Percentiles rank a stretch among this genome's conserved stretches.
phyloP scores from a whole-genome alignment of 768 basidiomycete genomes.

The Rhizopogon vulgaris region DNA sequence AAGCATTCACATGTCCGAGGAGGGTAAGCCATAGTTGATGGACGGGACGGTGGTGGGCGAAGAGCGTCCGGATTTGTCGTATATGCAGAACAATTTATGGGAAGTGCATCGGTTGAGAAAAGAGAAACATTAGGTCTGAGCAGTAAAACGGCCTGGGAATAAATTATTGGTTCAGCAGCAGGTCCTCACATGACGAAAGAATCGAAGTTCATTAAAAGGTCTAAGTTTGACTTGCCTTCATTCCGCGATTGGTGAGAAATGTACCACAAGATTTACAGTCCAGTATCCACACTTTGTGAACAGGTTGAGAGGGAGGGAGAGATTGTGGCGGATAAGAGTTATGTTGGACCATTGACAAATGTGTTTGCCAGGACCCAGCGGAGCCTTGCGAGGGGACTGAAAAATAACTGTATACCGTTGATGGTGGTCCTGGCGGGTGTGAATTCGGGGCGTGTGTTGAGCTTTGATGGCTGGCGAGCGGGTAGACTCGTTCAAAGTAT shows the following conservation, averaged over 20 bases:
- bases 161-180: constrained; percentile 1
- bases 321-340: constrained; percentile 37
- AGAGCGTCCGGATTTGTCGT: constrained; percentile 40
- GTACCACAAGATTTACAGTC: constrained; percentile 69
- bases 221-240: constrained; percentile 52
- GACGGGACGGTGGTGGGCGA: constrained; percentile 32
- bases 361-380: constrained; percentile 25
- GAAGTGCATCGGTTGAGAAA: constrained; percentile 78
- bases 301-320: constrained; percentile 36
- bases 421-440: constrained; percentile 5
- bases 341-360: constrained; percentile 29
- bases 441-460: constrained; percentile 6
- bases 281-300: constrained; percentile 77
- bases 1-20: constrained; percentile 77
- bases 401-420: constrained; percentile 24
- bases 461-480: constrained; percentile 3
- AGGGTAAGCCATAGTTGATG: constrained; percentile 24
- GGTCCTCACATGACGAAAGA: constrained; percentile 1
- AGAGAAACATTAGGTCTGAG: constrained; percentile 76
- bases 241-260: constrained; percentile 79
- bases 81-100: constrained; percentile 69
- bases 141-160: constrained; percentile 68
- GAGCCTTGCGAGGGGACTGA: constrained; percentile 9
- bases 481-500: constrained; percentile 13
- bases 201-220: neutral